Base-by-base conservation (phyloP, 2,329 filamentous ascomycete genomes). In the Calonectria henricotiae region DNA sequence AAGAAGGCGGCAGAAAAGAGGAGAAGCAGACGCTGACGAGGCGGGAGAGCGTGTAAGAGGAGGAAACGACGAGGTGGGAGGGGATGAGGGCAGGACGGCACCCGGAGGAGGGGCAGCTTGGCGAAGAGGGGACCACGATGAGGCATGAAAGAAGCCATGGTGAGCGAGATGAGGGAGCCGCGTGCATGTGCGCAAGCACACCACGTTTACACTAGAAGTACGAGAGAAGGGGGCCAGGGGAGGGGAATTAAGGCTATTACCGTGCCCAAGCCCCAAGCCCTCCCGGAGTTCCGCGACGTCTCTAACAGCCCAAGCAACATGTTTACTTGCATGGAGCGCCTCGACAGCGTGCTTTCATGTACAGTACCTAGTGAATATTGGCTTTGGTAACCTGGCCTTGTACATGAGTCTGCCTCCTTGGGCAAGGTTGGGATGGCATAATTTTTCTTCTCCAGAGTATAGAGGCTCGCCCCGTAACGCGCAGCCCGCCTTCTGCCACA, bases 191-290 rank as follows among this genome's bases (percentile, higher is more conserved):
- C 51, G 46, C 46, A 49, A 55, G 51, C 5, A 46, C n/a, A n/a
- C 43, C 11, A 13, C 35, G 5, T 37, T 8, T 30, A 37, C 51
- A 55, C 51, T 55, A 55, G 51, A 55, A 55, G 51, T 32, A 55
- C 51, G 5, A 39, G 51, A 55, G 58, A 67, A 69, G 47, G 63
- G 55, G 70, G 62, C 61, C 60, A 62, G 61, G 67, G 60, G 61
- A 68, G 47, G 69, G 71, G 62, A 65, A 76, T 70, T 71, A 74
- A 75, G 68, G 71, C 74, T 74, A 73, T 65, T 64, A 65, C 20
- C 73, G 71, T 73, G 55, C 55, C 37, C 55, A 25, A 61, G 55
- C 55, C 55, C 55, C 43, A 46, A 43, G 55, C 55, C 37, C 51
- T 55, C 32, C 65, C 41, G 41, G 43, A 58, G 62, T 58, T 37